phyloP scores from a whole-genome alignment of 306 rosid species.

The barrel medic (Medicago truncatula) region MtrunA17r5.0-ANR NC_053044.1:7804001-7804500 shows the following conservation, averaged over 20 bases:
- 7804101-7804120: conserved; percentile 30
- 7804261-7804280: background rate
- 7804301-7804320: conserved; percentile 20
- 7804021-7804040: conserved; percentile 95
- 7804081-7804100: conserved; percentile 27
- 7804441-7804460: conserved; percentile 23
- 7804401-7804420: conserved; percentile 25
- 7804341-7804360: conserved; percentile 16
- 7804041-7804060: conserved; percentile 89
- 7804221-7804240: conserved; percentile 26
- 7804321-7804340: conserved; percentile 27
- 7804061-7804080: conserved; percentile 82
- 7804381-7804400: conserved; percentile 13
- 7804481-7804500: conserved; percentile 16
- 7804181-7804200: conserved; percentile 74
- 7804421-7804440: conserved; percentile 7
- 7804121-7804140: conserved; percentile 44
- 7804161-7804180: conserved; percentile 57
- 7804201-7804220: conserved; percentile 88
- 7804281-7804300: background rate
- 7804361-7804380: background rate
- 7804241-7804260: conserved; percentile 9
- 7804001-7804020: conserved; percentile 60
- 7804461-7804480: conserved; percentile 8
- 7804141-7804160: conserved; percentile 64